Evolutionary conservation across 176 grass and related monocot genomes (phyloP).

Genomic region (Metroxylon sagu): DNA sequence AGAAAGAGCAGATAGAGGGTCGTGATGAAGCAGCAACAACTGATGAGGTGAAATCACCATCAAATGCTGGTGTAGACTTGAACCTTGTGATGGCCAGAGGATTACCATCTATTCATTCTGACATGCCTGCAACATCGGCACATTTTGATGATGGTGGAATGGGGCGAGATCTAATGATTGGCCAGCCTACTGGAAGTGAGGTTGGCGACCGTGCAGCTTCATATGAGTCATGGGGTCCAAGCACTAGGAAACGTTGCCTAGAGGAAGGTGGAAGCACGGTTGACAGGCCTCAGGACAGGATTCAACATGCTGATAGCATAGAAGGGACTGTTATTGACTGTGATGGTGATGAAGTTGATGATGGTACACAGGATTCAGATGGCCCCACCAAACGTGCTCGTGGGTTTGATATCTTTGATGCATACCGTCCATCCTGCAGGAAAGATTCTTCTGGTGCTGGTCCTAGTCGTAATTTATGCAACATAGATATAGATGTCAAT

Average conservation of each 20-base stretch:
- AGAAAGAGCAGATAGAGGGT: slow-evolving; percentile 61
- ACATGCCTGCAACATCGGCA: slow-evolving; percentile 28
- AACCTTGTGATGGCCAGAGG: slow-evolving; percentile 82
- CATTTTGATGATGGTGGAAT: slow-evolving; percentile 48
- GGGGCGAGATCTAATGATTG: slow-evolving; percentile 97
- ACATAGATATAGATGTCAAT: slow-evolving; percentile 39
- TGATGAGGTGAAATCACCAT: slow-evolving; percentile 53
- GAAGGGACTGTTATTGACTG: slow-evolving; percentile 83
- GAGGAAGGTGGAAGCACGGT: slow-evolving; percentile 97
- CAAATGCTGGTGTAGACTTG: slow-evolving; percentile 77
- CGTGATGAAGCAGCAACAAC: slow-evolving; percentile 56
- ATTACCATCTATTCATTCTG: slow-evolving; percentile 54
- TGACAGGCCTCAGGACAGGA: slow-evolving; percentile 65
- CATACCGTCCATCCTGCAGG: slow-evolving; percentile 32
- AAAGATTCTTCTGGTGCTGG: slow-evolving; percentile 76
- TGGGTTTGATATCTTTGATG: slow-evolving; percentile 73
- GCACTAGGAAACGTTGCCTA: slow-evolving; percentile 78
- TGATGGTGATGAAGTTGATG: slow-evolving; percentile 93
- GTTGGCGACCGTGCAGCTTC: slow-evolving; percentile 85
- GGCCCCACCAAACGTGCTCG: slow-evolving; percentile 48
- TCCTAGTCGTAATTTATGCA: slow-evolving; percentile 66
- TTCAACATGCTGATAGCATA: slow-evolving; percentile 79
- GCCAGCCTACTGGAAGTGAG: slow-evolving; percentile 89
- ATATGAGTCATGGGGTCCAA: slow-evolving; percentile 82
- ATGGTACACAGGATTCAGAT: slow-evolving; percentile 73